phyloP scores from a whole-genome alignment of 1,139 yeast genomes.

The Sugiyamaella sp. region DNA sequence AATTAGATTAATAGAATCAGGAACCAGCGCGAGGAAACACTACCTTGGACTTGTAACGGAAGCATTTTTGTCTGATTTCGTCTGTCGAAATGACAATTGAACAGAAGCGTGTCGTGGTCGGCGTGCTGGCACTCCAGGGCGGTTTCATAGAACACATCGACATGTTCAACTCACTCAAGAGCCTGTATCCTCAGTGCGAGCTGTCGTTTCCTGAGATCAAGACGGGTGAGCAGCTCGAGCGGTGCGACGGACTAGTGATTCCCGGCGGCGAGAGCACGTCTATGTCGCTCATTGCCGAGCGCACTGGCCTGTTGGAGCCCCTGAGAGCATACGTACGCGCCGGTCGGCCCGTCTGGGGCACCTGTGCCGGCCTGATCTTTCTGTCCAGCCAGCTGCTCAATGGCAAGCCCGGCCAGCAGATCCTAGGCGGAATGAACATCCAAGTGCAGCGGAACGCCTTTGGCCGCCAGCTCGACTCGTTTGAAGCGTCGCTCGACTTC shows the following conservation, averaged over 20 bases:
- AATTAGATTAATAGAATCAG: too few species aligned
- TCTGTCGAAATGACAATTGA: conserved; percentile 12
- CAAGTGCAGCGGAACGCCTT: conserved; percentile 73
- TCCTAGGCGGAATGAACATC: conserved; percentile 68
- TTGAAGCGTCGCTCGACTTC: conserved; percentile 55
- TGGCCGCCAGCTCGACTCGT: conserved; percentile 77
- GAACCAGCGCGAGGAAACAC: too few species aligned
- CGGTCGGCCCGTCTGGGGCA: conserved; percentile 75
- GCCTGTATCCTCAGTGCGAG: conserved; percentile 24
- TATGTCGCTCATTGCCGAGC: conserved; percentile 70
- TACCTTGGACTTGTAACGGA: too few species aligned
- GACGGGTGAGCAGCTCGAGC: conserved; percentile 52
- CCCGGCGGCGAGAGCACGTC: conserved; percentile 85
- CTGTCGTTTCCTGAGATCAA: conserved; percentile 53
- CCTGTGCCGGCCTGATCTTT: conserved; percentile 82
- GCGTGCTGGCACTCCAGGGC: conserved; percentile 81
- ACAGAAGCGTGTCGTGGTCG: conserved; percentile 46
- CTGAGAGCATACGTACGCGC: conserved; percentile 54
- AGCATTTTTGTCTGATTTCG: too few species aligned
- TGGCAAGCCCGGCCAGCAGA: conserved; percentile 54
- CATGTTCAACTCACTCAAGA: conserved; percentile 50
- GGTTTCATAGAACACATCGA: conserved; percentile 75
- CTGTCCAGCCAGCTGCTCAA: conserved; percentile 61
- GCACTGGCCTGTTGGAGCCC: conserved; percentile 61
- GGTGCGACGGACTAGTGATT: conserved; percentile 64